These are phyloP conservation scores for Fusarium sp. DNA, from an alignment of 2,329 filamentous ascomycete genomes.

Conservation along the genomic window DNA sequence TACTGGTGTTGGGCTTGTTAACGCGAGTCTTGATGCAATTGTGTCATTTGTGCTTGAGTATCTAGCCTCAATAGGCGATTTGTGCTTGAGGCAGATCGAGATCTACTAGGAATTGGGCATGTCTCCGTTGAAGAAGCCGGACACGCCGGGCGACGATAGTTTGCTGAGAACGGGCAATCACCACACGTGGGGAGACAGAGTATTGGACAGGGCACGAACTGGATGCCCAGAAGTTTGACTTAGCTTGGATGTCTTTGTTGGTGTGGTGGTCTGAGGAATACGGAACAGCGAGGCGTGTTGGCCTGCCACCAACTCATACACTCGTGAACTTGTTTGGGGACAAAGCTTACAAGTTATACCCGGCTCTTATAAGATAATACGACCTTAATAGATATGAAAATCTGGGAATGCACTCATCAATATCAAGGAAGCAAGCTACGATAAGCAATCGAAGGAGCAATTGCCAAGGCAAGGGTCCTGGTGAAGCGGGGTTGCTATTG, in stretches of 20 bases:
- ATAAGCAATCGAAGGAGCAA: conserved; percentile 11
- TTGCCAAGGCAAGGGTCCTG: conserved; percentile 26
- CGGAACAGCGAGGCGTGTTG: not conserved
- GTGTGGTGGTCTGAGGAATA: conserved; percentile 18
- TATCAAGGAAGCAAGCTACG: conserved; percentile 22
- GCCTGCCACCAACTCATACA: conserved; percentile 1
- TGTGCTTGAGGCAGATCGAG: conserved; percentile 19
- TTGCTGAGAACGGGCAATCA: conserved; percentile 1
- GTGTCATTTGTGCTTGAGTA: conserved; percentile 17
- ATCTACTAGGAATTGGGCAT: conserved; percentile 10
- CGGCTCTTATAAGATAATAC: conserved; percentile 15
- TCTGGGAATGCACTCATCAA: conserved; percentile 10
- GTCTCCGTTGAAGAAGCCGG: not conserved
- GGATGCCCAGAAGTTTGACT: not conserved
- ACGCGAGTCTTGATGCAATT: conserved; percentile 1
- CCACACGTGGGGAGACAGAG: conserved; percentile 25
- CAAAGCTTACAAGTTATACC: conserved; percentile 16
- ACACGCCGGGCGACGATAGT: conserved; percentile 8
- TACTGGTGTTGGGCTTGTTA: not conserved
- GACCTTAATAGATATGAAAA: conserved; percentile 28
- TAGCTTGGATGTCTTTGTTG: conserved; percentile 17
- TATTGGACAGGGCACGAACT: conserved; percentile 14
- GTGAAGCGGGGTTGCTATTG: conserved; percentile 25
- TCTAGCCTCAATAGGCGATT: conserved; percentile 19
- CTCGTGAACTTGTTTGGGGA: not conserved